Evolutionary conservation across 306 rosid species (phyloP).

Genomic region (Cicer yamashitae): DNA sequence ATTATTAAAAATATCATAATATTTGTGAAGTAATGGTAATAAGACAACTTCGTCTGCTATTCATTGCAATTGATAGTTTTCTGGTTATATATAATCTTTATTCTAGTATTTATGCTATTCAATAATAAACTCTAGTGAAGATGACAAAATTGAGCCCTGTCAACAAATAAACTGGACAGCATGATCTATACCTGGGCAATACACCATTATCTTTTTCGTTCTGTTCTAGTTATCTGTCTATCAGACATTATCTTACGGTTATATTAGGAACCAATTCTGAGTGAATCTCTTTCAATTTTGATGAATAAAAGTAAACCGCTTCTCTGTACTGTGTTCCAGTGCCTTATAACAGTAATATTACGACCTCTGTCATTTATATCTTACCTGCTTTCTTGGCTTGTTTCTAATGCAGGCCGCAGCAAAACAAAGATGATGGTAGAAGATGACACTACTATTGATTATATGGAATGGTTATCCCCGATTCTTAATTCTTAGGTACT

Average conservation of each 20-base stretch:
- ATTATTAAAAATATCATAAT: background rate
- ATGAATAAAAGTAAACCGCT: background rate
- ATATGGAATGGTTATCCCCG: slow-evolving; percentile 35
- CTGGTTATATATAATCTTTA: background rate
- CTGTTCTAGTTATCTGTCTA: slow-evolving; percentile 11
- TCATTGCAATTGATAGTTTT: background rate
- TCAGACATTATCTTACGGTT: background rate
- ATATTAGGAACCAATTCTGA: slow-evolving; percentile 5
- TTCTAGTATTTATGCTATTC: background rate
- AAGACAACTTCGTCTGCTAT: background rate
- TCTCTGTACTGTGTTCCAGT: slow-evolving; percentile 10
- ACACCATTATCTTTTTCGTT: background rate
- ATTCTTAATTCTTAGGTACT: slow-evolving; percentile 44
- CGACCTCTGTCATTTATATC: slow-evolving; percentile 36
- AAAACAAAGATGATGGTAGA: slow-evolving; percentile 50
- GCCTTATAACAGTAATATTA: background rate
- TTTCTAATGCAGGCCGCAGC: slow-evolving; percentile 70
- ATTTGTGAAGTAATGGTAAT: background rate
- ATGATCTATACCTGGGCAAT: background rate
- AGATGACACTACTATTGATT: slow-evolving; percentile 14
- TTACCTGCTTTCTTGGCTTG: slow-evolving; percentile 38
- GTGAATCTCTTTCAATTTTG: slow-evolving; percentile 25
- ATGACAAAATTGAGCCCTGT: background rate
- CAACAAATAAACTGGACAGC: background rate
- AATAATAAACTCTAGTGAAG: slow-evolving; percentile 9